Conservation (phyloP, 139 green algal genomes). For the Micractinium sp. region DNA sequence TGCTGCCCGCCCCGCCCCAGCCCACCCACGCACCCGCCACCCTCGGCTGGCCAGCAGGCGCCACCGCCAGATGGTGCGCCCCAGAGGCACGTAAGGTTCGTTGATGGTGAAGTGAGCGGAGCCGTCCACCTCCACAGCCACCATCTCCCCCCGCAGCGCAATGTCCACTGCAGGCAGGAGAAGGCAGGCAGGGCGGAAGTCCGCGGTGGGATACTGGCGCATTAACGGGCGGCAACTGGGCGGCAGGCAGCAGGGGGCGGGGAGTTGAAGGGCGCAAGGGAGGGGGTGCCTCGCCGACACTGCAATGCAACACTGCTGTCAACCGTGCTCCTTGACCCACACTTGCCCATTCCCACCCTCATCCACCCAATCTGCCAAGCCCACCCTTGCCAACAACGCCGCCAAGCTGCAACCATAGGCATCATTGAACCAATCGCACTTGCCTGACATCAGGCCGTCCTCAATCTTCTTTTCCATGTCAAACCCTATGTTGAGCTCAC, state of each 20-base stretch:
- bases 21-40: conserved; percentile 32
- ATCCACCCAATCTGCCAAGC: too few species aligned
- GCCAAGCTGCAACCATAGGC: too few species aligned
- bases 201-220: too few species aligned
- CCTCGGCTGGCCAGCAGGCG: conserved; percentile 25
- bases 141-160: conserved; percentile 29
- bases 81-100: conserved; percentile 40
- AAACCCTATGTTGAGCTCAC: not conserved
- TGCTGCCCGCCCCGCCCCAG: too few species aligned
- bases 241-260: not conserved
- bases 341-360: too few species aligned
- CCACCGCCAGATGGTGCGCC: conserved; percentile 33
- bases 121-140: conserved; percentile 45
- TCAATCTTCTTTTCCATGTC: conserved; percentile 27
- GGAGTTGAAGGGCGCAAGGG: not conserved
- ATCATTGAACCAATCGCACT: not conserved
- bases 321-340: too few species aligned
- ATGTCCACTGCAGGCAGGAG: conserved; percentile 20
- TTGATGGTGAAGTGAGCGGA: conserved; percentile 38
- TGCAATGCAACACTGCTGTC: too few species aligned
- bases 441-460: conserved; percentile 36
- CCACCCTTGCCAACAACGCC: too few species aligned
- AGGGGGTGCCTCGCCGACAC: too few species aligned
- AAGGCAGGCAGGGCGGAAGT: not conserved
- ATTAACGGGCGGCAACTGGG: not conserved